These are phyloP conservation scores for Metschnikowia hibisci DNA, from an alignment of 805 yeast species.

Conservation along the genomic window DNA sequence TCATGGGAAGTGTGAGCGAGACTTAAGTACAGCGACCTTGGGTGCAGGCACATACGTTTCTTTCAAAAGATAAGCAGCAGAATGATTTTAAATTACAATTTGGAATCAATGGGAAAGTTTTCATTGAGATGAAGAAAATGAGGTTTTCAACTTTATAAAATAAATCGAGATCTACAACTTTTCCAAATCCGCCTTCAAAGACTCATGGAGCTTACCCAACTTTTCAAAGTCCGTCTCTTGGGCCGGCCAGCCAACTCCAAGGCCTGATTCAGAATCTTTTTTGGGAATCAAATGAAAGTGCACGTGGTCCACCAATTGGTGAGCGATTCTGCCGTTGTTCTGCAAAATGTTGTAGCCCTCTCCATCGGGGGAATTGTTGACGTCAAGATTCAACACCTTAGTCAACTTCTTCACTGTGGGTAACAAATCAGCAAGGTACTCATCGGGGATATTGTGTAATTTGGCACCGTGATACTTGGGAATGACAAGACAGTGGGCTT, in stretches of 20 bases:
- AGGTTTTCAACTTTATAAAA: no score
- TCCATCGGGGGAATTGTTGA: constrained; percentile 59
- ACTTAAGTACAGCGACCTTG: background rate
- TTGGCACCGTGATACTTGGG: constrained; percentile 94
- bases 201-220: constrained; percentile 62
- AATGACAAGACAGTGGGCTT: constrained; percentile 84
- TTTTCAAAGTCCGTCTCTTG: constrained; percentile 70
- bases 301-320: constrained; percentile 93
- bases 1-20: background rate
- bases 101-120: no score
- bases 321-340: constrained; percentile 93
- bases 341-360: constrained; percentile 84
- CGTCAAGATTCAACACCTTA: constrained; percentile 60
- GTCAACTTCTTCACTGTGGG: constrained; percentile 89
- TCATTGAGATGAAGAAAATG: no score
- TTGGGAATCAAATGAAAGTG: constrained; percentile 97
- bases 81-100: no score
- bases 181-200: constrained; percentile 36
- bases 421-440: constrained; percentile 75
- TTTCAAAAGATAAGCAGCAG: no score
- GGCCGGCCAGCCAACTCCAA: constrained; percentile 94
- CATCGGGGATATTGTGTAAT: constrained; percentile 90
- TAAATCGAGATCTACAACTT: constrained; percentile 11
- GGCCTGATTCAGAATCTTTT: constrained; percentile 65
- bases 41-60: no score